A percentile compares a stretch with the other conserved stretches of the same genome.
Evolutionary conservation across 1,139 yeast genomes (phyloP).

Genomic region (Meyerozyma guilliermondii): DNA sequence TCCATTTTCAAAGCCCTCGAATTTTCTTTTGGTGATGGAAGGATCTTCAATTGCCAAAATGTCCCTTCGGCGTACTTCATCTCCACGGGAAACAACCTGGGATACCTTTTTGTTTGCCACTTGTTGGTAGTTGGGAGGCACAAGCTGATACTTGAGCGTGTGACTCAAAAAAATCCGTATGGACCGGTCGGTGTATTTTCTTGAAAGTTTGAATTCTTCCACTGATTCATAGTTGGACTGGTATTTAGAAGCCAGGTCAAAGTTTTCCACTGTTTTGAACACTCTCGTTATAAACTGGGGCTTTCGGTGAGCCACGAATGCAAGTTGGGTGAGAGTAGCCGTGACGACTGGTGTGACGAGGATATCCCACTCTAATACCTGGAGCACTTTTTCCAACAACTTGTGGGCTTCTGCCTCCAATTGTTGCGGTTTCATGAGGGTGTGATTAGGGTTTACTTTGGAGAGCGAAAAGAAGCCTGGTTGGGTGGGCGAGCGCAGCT

Average conservation of each 20-base stretch:
- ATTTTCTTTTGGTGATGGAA: slow-evolving; percentile 32
- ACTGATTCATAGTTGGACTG: slow-evolving; percentile 44
- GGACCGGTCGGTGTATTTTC: slow-evolving; percentile 39
- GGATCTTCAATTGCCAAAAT: slow-evolving; percentile 28
- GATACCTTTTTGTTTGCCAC: slow-evolving; percentile 25
- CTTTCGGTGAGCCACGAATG: slow-evolving; percentile 51
- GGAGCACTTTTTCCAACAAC: slow-evolving; percentile 60
- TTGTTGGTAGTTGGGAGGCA: slow-evolving; percentile 27
- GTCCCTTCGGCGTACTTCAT: slow-evolving; percentile 38
- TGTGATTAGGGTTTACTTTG: slow-evolving; percentile 59
- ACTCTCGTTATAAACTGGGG: slow-evolving; percentile 35
- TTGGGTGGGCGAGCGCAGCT: slow-evolving; percentile 45
- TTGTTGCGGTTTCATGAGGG: slow-evolving; percentile 48
- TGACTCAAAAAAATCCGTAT: slow-evolving; percentile 33
- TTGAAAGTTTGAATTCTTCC: slow-evolving; percentile 38
- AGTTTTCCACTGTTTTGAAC: slow-evolving; percentile 21
- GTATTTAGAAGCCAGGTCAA: slow-evolving; percentile 32
- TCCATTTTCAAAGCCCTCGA: slow-evolving; percentile 30
- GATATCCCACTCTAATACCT: slow-evolving; percentile 50
- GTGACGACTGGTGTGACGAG: slow-evolving; percentile 52
- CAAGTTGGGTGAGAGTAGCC: slow-evolving; percentile 49
- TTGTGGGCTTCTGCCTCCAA: slow-evolving; percentile 71
- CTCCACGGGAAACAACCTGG: slow-evolving; percentile 32
- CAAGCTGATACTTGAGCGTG: slow-evolving; percentile 29
- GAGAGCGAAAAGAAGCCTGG: slow-evolving; percentile 44